These are phyloP conservation scores for Stenogyne calaminthoides DNA, from an alignment of 305 asterid genomes.

Conservation along the genomic window DNA sequence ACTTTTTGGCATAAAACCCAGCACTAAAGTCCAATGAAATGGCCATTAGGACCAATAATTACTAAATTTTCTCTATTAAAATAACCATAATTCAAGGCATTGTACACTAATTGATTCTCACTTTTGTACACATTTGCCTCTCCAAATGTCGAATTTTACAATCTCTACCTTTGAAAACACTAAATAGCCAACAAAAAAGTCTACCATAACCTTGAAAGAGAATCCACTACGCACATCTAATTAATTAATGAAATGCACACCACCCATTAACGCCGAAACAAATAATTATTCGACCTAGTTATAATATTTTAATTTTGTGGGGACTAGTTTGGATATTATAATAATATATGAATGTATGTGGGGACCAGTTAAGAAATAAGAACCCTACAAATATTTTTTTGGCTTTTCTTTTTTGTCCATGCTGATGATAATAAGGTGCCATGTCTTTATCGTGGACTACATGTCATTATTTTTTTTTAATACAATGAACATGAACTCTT, in stretches of 20 bases:
- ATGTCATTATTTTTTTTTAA: conserved; percentile 20
- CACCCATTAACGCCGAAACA: conserved; percentile 42
- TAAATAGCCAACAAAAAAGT: conserved; percentile 34
- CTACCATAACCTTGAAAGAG: conserved; percentile 36
- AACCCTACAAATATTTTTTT: background rate
- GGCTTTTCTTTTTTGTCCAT: conserved; percentile 17
- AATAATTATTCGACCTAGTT: conserved; percentile 28
- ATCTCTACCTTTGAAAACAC: conserved; percentile 25
- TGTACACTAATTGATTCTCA: conserved; percentile 33
- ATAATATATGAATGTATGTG: background rate
- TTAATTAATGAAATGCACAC: conserved; percentile 54
- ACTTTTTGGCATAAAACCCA: conserved; percentile 33
- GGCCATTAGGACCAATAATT: conserved; percentile 51
- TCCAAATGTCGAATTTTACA: conserved; percentile 37
- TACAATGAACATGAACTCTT: conserved; percentile 20
- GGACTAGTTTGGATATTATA: background rate
- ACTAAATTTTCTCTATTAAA: conserved; percentile 21
- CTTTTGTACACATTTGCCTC: conserved; percentile 33
- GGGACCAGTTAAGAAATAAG: conserved; percentile 17
- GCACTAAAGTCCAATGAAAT: conserved; percentile 40
- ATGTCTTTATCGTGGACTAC: conserved; percentile 36
- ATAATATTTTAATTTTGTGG: conserved; percentile 26
- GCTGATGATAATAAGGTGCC: conserved; percentile 28
- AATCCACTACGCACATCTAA: conserved; percentile 40
- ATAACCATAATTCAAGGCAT: conserved; percentile 24